Conservation (phyloP, 345 rosid species). For the Citrus glauca region DNA sequence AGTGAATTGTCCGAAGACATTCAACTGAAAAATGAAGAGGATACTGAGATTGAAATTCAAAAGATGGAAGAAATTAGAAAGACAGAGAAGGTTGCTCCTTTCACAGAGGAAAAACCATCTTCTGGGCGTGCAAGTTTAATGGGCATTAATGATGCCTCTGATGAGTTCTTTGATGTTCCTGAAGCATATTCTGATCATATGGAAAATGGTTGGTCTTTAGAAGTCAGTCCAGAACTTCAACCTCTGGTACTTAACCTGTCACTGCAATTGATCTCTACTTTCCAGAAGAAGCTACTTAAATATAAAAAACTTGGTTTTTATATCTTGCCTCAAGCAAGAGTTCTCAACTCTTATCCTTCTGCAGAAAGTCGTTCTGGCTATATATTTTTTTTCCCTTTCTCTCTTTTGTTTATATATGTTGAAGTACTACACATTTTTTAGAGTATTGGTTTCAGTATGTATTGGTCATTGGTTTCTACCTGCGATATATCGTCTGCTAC, state of each 20-base stretch:
- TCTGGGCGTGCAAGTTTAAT: conserved; percentile 43
- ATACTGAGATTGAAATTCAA: conserved; percentile 21
- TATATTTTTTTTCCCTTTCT: not conserved
- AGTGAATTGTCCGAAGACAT: not conserved
- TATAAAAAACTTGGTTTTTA: not conserved
- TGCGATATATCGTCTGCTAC: not conserved
- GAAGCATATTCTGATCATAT: conserved; percentile 50
- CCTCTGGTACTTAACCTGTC: conserved; percentile 29
- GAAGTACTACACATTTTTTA: not conserved
- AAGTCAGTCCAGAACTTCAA: conserved; percentile 32
- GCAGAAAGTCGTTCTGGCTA: not conserved
- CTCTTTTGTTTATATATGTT: not conserved
- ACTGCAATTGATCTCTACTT: not conserved
- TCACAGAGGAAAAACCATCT: conserved; percentile 37
- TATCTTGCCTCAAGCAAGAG: conserved; percentile 1
- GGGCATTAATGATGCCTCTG: conserved; percentile 57
- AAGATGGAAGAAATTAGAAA: conserved; percentile 15
- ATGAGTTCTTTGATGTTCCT: conserved; percentile 93
- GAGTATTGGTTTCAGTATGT: not conserved
- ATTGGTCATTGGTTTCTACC: not conserved
- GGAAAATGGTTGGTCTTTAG: conserved; percentile 49
- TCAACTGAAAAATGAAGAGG: conserved; percentile 15
- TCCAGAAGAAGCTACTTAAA: not conserved
- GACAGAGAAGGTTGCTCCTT: conserved; percentile 9
- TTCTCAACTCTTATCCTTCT: not conserved